Conservation (phyloP, 2,329 filamentous ascomycete genomes). For the Massarina eburnea region DNA sequence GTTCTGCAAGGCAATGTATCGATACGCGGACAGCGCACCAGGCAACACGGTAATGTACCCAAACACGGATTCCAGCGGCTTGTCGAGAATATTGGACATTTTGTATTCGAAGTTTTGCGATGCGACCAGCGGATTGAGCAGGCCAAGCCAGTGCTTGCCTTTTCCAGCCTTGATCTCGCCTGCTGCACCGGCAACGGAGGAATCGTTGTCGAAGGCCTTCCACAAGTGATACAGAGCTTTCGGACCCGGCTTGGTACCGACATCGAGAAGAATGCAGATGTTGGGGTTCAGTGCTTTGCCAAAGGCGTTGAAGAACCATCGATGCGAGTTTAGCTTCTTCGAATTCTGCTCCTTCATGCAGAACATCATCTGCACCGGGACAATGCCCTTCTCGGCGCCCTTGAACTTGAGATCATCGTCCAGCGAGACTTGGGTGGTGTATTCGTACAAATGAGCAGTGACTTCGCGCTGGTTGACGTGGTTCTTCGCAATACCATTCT, state of each 20-base stretch:
- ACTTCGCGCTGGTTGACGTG: constrained; percentile 95
- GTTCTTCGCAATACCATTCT: constrained; percentile 98
- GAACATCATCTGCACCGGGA: constrained; percentile 97
- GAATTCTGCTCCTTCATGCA: constrained; percentile 97
- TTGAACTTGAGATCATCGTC: constrained; percentile 98
- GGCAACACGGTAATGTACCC: constrained; percentile 97
- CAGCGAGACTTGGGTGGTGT: constrained; percentile 95
- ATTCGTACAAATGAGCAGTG: constrained; percentile 96
- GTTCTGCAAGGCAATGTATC: constrained; percentile 94
- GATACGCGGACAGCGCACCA: constrained; percentile 90
- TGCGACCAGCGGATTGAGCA: constrained; percentile 91
- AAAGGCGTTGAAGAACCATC: constrained; percentile 99
- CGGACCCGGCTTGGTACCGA: constrained; percentile 85
- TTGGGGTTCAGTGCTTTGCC: constrained; percentile 91
- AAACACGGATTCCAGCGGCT: constrained; percentile 94
- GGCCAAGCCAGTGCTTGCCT: constrained; percentile 76
- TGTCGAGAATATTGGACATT: constrained; percentile 98
- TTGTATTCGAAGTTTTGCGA: constrained; percentile 99
- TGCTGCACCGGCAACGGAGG: constrained; percentile 93
- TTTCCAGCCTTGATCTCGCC: constrained; percentile 98
- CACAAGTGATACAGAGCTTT: constrained; percentile 96
- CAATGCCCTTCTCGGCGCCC: constrained; percentile 97
- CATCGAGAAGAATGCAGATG: constrained; percentile 93
- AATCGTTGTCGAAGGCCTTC: constrained; percentile 98
- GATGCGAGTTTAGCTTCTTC: constrained; percentile 96